phyloP scores from a whole-genome alignment of 2,329 filamentous ascomycete species.

The Zalaria sp. region DNA sequence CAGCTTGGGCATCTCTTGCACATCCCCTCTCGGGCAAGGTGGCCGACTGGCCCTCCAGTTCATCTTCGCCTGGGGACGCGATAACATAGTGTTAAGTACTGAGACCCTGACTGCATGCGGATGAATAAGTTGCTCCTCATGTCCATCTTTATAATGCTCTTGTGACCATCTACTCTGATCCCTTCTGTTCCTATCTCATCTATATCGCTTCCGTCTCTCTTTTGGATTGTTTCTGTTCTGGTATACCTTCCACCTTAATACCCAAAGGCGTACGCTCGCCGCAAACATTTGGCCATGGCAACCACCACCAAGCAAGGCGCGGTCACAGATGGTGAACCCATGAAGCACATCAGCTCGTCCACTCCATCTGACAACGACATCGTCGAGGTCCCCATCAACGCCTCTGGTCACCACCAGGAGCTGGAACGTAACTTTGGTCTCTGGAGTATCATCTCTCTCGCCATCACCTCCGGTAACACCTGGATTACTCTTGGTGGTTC shows the following conservation, averaged over 20 bases:
- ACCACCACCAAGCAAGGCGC: background rate
- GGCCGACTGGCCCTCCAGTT: no score
- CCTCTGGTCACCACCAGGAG: slow-evolving; percentile 37
- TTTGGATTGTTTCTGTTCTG: background rate
- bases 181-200: no score
- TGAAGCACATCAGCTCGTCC: background rate
- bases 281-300: background rate
- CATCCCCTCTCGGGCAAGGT: no score
- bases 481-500: slow-evolving; percentile 32
- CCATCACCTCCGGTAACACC: slow-evolving; percentile 21
- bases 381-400: slow-evolving; percentile 23
- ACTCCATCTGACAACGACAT: background rate
- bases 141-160: no score
- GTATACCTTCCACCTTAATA: background rate
- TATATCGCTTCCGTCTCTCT: background rate
- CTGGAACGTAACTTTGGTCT: slow-evolving; percentile 36
- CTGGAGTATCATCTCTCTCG: slow-evolving; percentile 20
- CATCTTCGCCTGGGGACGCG: no score
- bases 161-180: no score
- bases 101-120: no score
- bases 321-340: background rate
- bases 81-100: no score
- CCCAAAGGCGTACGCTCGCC: background rate
- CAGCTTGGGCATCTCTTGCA: no score
- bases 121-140: no score